Evolutionary conservation across 2,329 filamentous ascomycete genomes (phyloP).

Genomic region (Trichoderma lentiforme): DNA sequence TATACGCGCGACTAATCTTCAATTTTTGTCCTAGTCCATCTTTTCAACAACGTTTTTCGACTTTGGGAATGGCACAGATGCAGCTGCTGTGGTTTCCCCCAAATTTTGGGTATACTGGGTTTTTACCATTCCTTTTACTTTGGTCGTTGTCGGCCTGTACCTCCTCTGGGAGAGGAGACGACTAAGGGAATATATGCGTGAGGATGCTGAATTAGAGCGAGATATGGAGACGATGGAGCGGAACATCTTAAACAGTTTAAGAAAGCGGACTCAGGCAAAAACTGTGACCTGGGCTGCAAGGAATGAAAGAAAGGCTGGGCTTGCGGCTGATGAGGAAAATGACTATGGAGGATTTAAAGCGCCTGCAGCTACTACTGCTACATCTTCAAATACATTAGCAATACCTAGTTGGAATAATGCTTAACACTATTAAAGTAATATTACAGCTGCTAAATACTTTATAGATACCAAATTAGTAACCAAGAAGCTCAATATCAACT

Average conservation of each 20-base stretch:
- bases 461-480: no score
- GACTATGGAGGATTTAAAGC: neutral
- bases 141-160: neutral
- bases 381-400: neutral
- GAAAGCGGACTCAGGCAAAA: neutral
- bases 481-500: no score
- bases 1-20: neutral
- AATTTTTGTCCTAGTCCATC: neutral
- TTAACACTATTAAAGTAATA: no score
- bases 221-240: neutral
- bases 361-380: neutral
- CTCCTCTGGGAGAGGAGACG: neutral
- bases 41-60: neutral
- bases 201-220: neutral
- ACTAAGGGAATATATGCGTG: neutral
- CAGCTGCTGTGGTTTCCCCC: neutral
- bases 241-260: neutral
- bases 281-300: neutral
- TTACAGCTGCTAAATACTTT: no score
- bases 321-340: neutral
- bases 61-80: neutral
- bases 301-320: neutral
- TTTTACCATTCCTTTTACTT: neutral
- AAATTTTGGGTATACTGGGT: neutral
- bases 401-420: rapidly evolving